Evolutionary conservation across 495 filamentous ascomycete genomes (phyloP), one percentile per base, ranked within the genome.

Genomic region (Apodospora peruviana): DNA sequence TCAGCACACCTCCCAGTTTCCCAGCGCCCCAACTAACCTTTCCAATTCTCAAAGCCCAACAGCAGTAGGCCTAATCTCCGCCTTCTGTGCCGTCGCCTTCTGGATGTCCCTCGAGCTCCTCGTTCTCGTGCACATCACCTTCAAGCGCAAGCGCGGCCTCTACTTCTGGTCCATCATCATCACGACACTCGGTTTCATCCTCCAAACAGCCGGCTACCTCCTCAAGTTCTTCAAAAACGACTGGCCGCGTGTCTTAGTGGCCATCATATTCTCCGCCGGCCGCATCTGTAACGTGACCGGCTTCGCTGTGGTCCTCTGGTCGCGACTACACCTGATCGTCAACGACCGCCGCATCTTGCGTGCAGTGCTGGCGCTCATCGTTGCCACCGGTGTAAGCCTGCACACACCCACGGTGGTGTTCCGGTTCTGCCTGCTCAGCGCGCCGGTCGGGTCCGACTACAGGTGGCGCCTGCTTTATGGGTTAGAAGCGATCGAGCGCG

Each of bases 131-230:
- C 79, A 77, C 53, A 65, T 80, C 43, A 74, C 75, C 20, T 81
- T 83, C 48, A 67, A 72, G 23, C 69, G 72, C 40, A 74, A 73
- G 22, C 65, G 61, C 10, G 78, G 78, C 5, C 65, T 78, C 20
- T 81, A 83, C 65, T 83, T 82, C 56, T 82, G 78, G 77, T 71
- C 73, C 27, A 63, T 79, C 43, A 54, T 79, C 5, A 52, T 81
- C 34, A 68, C 69, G 3, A 76, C 77, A 0, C 71, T 71, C 24
- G 70, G 68, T 20, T 56, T 72, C 39, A 57, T 67, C 41, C 14
- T 58, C 5, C 67, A 74, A 38, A 55, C 65, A 9, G 32, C 68
- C 2, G 65, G 62, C 48, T 63, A 70, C 38, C 58, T 76, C 17
- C 57, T 74, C 21, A 55, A 51, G 8, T 57, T 63, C 41, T 70